phyloP scores from a whole-genome alignment of 768 basidiomycete genomes.

The Tricholoma sp. region DNA sequence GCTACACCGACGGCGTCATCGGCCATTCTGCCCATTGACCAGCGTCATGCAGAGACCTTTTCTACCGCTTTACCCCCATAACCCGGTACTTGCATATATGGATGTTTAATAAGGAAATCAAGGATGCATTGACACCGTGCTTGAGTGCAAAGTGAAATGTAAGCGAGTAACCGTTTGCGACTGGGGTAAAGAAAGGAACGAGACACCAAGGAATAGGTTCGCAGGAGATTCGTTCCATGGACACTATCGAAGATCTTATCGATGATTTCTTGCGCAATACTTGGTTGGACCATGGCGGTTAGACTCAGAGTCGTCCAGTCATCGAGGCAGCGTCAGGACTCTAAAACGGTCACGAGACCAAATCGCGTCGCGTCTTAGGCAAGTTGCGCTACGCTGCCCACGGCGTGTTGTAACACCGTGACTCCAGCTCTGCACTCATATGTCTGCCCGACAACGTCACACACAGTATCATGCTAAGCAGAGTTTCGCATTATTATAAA shows the following conservation, averaged over 20 bases:
- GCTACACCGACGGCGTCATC: slow-evolving; percentile 49
- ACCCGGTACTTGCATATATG: slow-evolving; percentile 23
- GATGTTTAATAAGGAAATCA: background rate
- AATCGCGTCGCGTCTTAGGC: no score
- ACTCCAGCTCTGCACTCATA: no score
- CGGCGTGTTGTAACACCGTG: no score
- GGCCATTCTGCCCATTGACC: slow-evolving; percentile 28
- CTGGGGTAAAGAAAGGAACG: background rate
- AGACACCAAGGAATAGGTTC: background rate
- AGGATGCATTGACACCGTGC: background rate
- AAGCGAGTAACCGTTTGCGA: background rate
- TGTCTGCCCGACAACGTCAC: no score
- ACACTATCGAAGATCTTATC: background rate
- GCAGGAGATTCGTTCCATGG: background rate
- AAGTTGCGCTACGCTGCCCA: no score
- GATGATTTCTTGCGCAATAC: background rate
- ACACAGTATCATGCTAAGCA: no score
- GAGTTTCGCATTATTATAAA: no score
- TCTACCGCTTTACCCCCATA: slow-evolving; percentile 28
- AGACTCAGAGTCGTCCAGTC: no score
- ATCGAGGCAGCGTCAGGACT: no score
- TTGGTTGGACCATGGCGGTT: background rate
- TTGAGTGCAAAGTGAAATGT: background rate
- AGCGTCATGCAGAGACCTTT: slow-evolving; percentile 5
- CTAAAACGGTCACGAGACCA: no score